Conservation (phyloP, 2,329 filamentous ascomycete genomes). For the Sporothrix sp. region DNA sequence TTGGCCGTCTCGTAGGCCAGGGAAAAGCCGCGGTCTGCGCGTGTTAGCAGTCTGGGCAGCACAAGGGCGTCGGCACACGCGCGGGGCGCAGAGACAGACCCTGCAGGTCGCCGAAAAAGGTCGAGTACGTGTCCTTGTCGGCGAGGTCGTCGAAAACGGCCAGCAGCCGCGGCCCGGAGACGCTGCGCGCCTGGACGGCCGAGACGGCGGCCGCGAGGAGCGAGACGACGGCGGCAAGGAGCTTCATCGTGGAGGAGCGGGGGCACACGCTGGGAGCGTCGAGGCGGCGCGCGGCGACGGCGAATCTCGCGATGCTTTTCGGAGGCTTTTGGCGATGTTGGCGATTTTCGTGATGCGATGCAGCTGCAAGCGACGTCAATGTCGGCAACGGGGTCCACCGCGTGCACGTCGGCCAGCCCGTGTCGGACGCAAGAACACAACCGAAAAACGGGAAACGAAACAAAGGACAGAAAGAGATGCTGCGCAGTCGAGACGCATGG, state of each 20-base stretch:
- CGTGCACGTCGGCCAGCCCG: no score
- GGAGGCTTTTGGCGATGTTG: no score
- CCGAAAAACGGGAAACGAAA: not conserved
- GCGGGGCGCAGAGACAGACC: constrained; percentile 39
- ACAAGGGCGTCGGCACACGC: no score
- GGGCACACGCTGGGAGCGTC: constrained; percentile 15
- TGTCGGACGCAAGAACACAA: not conserved
- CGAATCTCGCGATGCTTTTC: not conserved
- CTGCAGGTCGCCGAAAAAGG: constrained; percentile 65
- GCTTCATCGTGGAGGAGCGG: constrained; percentile 45
- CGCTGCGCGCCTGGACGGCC: constrained; percentile 66
- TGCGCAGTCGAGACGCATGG: not conserved
- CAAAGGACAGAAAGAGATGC: not conserved
- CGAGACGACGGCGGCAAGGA: constrained; percentile 53
- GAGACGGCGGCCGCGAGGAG: constrained; percentile 58
- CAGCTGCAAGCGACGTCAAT: no score
- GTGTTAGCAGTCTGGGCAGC: not conserved
- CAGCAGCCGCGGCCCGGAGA: constrained; percentile 67
- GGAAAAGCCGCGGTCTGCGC: constrained; percentile 68
- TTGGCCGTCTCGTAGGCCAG: constrained; percentile 77
- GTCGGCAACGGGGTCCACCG: no score
- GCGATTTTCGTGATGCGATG: not conserved
- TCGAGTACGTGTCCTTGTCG: constrained; percentile 74
- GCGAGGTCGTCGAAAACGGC: constrained; percentile 75
- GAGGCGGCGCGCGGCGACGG: constrained; percentile 10